phyloP scores from a whole-genome alignment of 345 rosid species.

The Rubroshorea leprosula region DNA sequence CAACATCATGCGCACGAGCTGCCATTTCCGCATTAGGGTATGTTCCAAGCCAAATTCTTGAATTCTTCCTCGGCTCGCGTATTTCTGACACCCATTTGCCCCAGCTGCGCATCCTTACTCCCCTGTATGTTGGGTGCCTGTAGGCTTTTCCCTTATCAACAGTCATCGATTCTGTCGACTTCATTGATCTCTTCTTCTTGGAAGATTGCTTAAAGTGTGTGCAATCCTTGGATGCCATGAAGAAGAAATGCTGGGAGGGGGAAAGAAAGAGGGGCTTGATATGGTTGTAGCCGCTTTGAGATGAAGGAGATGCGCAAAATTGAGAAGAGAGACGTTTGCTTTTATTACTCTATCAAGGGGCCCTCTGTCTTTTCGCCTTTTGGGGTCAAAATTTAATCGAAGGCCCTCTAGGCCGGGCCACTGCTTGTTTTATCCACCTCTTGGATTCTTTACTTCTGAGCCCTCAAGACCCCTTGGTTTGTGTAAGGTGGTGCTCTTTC shows the following conservation, averaged over 20 bases:
- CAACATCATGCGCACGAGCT: constrained; percentile 20
- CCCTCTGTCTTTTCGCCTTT: background rate
- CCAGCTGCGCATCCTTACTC: constrained; percentile 24
- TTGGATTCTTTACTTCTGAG: too few relatives aligned
- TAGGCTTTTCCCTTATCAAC: background rate
- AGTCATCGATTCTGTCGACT: background rate
- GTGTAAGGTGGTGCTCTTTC: too few relatives aligned
- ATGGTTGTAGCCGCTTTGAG: too few relatives aligned
- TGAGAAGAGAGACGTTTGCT: background rate
- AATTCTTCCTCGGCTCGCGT: constrained; percentile 15
- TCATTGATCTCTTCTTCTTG: constrained; percentile 1
- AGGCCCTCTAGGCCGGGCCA: too few relatives aligned
- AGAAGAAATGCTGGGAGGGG: background rate
- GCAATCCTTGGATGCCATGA: constrained; percentile 4
- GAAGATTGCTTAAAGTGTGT: background rate
- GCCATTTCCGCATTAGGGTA: constrained; percentile 19
- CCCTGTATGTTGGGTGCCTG: constrained; percentile 14
- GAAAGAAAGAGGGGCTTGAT: background rate
- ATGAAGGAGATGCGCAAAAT: background rate
- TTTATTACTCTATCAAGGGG: constrained; percentile 3
- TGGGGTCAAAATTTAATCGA: background rate
- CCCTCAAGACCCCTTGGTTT: too few relatives aligned
- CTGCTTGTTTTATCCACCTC: background rate
- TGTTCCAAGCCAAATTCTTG: constrained; percentile 22
- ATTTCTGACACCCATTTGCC: constrained; percentile 23